Conservation (phyloP, 73 alveolate genomes). For the Tetrahymena malaccensis region DNA sequence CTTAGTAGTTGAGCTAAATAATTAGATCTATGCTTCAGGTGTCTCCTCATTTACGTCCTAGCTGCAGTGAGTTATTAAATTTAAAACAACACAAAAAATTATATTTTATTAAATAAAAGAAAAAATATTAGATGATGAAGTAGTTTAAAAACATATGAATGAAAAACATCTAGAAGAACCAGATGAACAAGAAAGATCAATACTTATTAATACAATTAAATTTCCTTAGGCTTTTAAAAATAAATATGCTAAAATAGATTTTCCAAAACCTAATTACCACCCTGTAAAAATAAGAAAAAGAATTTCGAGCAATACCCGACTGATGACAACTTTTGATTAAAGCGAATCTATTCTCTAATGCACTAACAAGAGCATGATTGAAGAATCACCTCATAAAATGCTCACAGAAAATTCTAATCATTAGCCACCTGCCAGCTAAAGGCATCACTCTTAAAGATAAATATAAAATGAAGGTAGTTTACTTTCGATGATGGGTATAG, state of each 20-base stretch:
- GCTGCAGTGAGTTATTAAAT: background rate
- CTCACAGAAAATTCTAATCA: background rate
- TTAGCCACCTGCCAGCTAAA: background rate
- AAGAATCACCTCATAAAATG: background rate
- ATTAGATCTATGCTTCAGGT: background rate
- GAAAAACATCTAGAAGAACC: background rate
- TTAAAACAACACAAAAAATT: background rate
- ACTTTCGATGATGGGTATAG: background rate
- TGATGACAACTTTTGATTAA: background rate
- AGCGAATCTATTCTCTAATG: background rate
- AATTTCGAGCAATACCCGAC: background rate
- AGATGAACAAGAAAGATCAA: background rate
- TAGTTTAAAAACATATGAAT: background rate
- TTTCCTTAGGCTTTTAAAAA: background rate
- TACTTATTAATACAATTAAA: background rate
- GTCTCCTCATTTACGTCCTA: background rate
- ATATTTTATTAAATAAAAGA: background rate
- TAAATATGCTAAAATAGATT: background rate
- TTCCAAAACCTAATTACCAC: background rate
- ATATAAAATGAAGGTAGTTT: background rate
- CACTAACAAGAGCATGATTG: background rate
- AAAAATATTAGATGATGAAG: background rate
- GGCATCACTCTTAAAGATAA: background rate
- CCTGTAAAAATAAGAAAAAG: background rate
- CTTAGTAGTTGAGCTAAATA: background rate